Percentiles rank a stretch among this genome's conserved stretches.
These are phyloP conservation scores for Zizania palustris DNA, from an alignment of 202 grass and related monocot genomes.

Conservation along the genomic window DNA sequence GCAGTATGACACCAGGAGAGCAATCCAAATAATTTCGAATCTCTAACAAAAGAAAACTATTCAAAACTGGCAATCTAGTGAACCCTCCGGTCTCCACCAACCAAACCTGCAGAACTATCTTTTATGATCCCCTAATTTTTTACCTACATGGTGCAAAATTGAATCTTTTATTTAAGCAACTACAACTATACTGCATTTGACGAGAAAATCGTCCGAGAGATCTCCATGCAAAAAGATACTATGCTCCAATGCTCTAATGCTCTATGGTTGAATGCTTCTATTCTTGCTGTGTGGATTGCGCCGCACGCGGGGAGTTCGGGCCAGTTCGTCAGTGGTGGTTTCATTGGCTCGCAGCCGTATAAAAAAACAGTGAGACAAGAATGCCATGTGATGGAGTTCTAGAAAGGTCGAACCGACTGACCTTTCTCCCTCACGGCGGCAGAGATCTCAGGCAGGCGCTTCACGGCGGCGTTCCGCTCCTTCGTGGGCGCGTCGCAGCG, in stretches of 20 bases:
- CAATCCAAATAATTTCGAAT: neutral
- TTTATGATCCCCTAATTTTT: neutral
- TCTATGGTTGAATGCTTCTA: neutral
- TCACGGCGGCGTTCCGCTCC: conserved; percentile 59
- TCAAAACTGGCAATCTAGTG: neutral
- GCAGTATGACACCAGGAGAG: neutral
- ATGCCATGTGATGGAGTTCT: neutral
- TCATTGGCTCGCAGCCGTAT: neutral
- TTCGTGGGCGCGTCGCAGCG: conserved; percentile 63
- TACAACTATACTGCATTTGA: neutral
- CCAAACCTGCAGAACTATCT: conserved; percentile 1
- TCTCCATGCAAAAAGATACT: neutral
- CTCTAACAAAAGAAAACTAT: neutral
- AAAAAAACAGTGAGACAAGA: conserved; percentile 6
- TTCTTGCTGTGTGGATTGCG: neutral
- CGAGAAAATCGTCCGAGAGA: neutral
- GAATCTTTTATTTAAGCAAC: neutral
- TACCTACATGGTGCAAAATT: neutral
- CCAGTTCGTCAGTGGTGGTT: neutral
- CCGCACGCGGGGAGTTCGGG: neutral
- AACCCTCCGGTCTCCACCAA: neutral
- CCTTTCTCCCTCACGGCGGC: conserved; percentile 60
- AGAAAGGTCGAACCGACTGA: conserved; percentile 28
- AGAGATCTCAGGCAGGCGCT: conserved; percentile 59
- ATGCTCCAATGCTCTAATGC: too few species aligned